Conservation (phyloP, 2,329 filamentous ascomycete species). For the Whalleya microplaca region DNA sequence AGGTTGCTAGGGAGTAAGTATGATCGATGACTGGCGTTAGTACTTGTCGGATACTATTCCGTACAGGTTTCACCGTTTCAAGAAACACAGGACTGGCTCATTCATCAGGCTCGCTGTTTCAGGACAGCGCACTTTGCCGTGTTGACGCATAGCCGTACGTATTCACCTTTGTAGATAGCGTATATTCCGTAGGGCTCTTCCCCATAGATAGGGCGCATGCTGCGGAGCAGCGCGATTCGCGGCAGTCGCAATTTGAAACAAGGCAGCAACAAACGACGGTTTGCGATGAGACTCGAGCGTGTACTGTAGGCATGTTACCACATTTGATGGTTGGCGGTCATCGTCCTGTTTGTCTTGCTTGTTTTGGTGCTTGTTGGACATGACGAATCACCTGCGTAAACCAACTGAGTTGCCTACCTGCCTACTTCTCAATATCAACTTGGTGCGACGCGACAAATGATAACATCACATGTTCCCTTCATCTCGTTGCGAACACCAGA, state of each 20-base stretch:
- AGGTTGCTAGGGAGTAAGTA: no score
- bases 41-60: background rate
- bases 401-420: background rate
- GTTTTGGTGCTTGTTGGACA: background rate
- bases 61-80: background rate
- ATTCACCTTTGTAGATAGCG: background rate
- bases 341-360: background rate
- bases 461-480: background rate
- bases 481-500: background rate
- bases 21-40: background rate
- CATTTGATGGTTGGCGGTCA: background rate
- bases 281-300: background rate
- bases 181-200: background rate
- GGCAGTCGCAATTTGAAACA: background rate
- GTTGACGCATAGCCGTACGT: background rate
- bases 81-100: background rate
- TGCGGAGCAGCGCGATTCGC: background rate
- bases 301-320: background rate
- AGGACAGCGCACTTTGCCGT: background rate
- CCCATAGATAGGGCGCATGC: background rate
- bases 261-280: background rate
- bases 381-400: background rate
- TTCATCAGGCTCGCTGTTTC: background rate
- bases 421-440: background rate
- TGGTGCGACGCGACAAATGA: background rate